Percentiles rank a stretch among this genome's conserved stretches.
These are phyloP conservation scores for Hortaea sp. DNA, from an alignment of 2,329 filamentous ascomycete genomes.

Conservation along the genomic window DNA sequence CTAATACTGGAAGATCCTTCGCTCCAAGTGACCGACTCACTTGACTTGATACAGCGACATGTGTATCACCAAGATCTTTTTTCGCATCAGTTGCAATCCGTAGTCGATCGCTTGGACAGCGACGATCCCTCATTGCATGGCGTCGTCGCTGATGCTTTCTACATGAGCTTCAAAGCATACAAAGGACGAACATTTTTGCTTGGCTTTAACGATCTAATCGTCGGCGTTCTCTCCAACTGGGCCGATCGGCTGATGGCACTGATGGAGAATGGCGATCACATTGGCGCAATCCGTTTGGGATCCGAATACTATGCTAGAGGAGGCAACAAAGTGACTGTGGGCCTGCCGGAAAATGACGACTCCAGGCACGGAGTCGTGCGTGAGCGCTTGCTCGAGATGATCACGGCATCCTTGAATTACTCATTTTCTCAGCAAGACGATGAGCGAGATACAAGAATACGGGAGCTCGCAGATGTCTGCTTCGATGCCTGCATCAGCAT, in stretches of 20 bases:
- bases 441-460: slow-evolving; percentile 49
- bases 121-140: slow-evolving; percentile 85
- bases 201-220: slow-evolving; percentile 85
- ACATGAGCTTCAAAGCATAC: slow-evolving; percentile 94
- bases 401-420: slow-evolving; percentile 82
- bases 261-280: slow-evolving; percentile 95
- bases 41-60: slow-evolving; percentile 83
- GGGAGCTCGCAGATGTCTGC: slow-evolving; percentile 70
- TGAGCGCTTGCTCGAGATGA: slow-evolving; percentile 86
- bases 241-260: slow-evolving; percentile 84
- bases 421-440: slow-evolving; percentile 58
- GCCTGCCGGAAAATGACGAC: slow-evolving; percentile 71
- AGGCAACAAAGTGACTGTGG: slow-evolving; percentile 88
- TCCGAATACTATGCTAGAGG: slow-evolving; percentile 87
- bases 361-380: slow-evolving; percentile 71
- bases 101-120: slow-evolving; percentile 84
- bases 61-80: slow-evolving; percentile 89
- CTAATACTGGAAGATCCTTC: slow-evolving; percentile 83
- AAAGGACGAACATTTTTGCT: slow-evolving; percentile 88
- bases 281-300: slow-evolving; percentile 80
- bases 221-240: slow-evolving; percentile 93
- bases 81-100: slow-evolving; percentile 68
- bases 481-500: slow-evolving; percentile 76
- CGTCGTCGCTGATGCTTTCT: slow-evolving; percentile 92
- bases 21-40: slow-evolving; percentile 86